These are phyloP conservation scores for Boechera stricta DNA, from an alignment of 345 rosid species.

Conservation along the genomic window DNA sequence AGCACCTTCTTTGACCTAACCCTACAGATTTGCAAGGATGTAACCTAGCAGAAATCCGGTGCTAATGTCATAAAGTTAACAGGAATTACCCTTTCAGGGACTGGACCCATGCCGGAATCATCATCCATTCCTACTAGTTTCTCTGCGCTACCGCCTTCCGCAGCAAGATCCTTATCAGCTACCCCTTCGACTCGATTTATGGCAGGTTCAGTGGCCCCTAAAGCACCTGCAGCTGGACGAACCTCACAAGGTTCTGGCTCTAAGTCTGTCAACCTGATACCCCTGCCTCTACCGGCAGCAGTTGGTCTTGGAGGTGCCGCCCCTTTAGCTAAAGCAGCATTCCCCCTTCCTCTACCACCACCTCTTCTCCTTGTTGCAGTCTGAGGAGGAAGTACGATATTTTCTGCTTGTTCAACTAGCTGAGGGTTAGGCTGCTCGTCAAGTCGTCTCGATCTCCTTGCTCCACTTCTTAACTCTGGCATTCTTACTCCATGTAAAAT, in stretches of 20 bases:
- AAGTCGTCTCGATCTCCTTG: constrained; percentile 92
- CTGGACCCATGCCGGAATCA: constrained; percentile 78
- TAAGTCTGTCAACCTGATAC: constrained; percentile 82
- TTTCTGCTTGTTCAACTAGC: constrained; percentile 69
- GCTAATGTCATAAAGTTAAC: constrained; percentile 21
- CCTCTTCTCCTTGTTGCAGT: constrained; percentile 88
- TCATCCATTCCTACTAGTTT: constrained; percentile 79
- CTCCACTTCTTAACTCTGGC: constrained; percentile 99
- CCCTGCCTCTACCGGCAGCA: constrained; percentile 88
- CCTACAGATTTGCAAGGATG: background rate
- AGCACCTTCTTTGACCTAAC: background rate
- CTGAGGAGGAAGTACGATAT: constrained; percentile 69
- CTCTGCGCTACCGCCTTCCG: constrained; percentile 83
- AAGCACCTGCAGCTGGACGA: constrained; percentile 63
- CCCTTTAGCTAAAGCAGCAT: constrained; percentile 85
- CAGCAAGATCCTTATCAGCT: constrained; percentile 79
- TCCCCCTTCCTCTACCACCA: constrained; percentile 95
- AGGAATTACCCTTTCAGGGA: constrained; percentile 80
- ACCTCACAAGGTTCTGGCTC: constrained; percentile 84
- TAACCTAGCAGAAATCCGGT: constrained; percentile 2
- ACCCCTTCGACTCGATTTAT: constrained; percentile 71
- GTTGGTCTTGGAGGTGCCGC: constrained; percentile 67
- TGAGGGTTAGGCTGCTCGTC: constrained; percentile 84
- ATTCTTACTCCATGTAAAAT: constrained; percentile 95
- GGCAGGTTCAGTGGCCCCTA: constrained; percentile 72